Conservation (phyloP, 2,329 filamentous ascomycete species). For the Aureobasidium mangrovei region DNA sequence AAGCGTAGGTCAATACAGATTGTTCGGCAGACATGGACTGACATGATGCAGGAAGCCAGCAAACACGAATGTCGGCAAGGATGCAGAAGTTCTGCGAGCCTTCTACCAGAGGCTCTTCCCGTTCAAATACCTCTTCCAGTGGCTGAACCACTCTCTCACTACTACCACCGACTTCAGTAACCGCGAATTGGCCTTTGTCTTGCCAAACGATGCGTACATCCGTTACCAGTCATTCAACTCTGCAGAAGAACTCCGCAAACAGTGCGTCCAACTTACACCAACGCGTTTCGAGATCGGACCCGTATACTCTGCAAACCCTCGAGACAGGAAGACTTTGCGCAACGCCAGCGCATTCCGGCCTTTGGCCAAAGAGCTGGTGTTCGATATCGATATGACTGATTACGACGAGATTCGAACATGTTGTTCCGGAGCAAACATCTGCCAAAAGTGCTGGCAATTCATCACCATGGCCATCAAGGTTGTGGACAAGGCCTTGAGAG, state of each 20-base stretch:
- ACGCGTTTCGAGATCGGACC: conserved; percentile 97
- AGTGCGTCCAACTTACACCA: conserved; percentile 79
- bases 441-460: conserved; percentile 89
- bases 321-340: conserved; percentile 79
- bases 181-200: conserved; percentile 90
- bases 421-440: conserved; percentile 89
- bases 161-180: conserved; percentile 84
- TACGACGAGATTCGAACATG: conserved; percentile 96
- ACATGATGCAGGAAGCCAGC: conserved; percentile 24
- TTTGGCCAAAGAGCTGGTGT: conserved; percentile 86
- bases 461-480: conserved; percentile 98
- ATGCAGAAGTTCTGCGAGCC: conserved; percentile 73
- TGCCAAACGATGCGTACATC: conserved; percentile 86
- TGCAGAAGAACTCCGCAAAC: conserved; percentile 71
- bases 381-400: conserved; percentile 98
- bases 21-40: conserved; percentile 18
- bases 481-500: conserved; percentile 72
- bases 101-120: conserved; percentile 96
- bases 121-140: conserved; percentile 90
- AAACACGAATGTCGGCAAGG: conserved; percentile 33
- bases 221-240: conserved; percentile 77
- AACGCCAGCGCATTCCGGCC: conserved; percentile 78
- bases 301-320: conserved; percentile 89
- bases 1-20: conserved; percentile 28
- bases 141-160: conserved; percentile 87